Evolutionary conservation across 495 filamentous ascomycete genomes (phyloP).

Genomic region (Aspergillus diversus): DNA sequence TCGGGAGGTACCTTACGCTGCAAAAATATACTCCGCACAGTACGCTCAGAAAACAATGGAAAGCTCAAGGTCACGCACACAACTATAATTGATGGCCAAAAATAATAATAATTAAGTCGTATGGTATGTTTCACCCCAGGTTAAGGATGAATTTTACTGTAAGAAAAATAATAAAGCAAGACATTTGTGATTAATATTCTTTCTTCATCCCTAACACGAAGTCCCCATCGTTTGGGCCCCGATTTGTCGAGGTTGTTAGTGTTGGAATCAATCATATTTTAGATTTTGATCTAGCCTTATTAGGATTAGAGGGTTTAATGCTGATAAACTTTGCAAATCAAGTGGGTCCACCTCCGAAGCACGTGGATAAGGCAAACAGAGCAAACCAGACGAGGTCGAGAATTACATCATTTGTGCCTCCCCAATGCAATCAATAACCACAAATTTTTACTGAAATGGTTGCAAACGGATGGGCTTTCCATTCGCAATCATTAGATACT

Average conservation of each 20-base stretch:
- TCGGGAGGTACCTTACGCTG: background rate
- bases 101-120: no score
- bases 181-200: no score
- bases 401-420: constrained; percentile 21
- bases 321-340: constrained; percentile 39
- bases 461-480: no score
- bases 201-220: background rate
- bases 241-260: background rate
- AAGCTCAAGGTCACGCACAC: background rate
- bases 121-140: no score
- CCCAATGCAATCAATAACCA: background rate
- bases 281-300: constrained; percentile 28
- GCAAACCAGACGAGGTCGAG: constrained; percentile 32
- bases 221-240: constrained; percentile 3
- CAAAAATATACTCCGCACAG: background rate
- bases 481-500: no score
- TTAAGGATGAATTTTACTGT: no score
- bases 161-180: no score
- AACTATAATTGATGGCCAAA: no score
- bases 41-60: background rate
- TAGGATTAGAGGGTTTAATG: constrained; percentile 22
- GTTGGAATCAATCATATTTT: constrained; percentile 29
- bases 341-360: constrained; percentile 35
- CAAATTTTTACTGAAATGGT: no score
- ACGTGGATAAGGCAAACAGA: constrained; percentile 35